These are phyloP conservation scores for Leptomonas seymouri DNA, from an alignment of 208 protist genomes.

Conservation along the genomic window DNA sequence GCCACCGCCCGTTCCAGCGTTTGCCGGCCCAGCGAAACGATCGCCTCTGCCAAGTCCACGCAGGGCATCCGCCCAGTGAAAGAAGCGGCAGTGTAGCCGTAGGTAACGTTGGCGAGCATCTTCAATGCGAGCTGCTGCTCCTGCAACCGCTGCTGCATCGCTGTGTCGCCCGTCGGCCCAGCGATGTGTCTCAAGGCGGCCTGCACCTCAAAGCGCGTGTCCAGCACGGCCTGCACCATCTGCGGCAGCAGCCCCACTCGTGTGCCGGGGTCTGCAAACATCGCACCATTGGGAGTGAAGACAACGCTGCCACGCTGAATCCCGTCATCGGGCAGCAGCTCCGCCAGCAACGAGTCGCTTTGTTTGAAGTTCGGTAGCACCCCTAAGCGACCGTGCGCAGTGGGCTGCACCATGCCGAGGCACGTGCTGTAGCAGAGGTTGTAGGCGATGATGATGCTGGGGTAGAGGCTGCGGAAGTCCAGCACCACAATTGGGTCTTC, in stretches of 20 bases:
- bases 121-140: constrained; percentile 99
- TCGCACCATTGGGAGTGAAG: constrained; percentile 75
- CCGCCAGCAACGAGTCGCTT: constrained; percentile 53
- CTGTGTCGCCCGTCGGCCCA: constrained; percentile 36
- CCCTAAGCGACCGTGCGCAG: constrained; percentile 54
- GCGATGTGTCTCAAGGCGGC: constrained; percentile 74
- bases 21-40: constrained; percentile 98
- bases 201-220: constrained; percentile 85
- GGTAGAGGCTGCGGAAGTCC: constrained; percentile 99
- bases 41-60: constrained; percentile 94
- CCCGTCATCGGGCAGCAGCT: constrained; percentile 70
- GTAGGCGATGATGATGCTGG: constrained; percentile 99
- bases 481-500: constrained; percentile 97
- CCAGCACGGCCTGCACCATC: constrained; percentile 79
- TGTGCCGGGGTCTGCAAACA: constrained; percentile 63
- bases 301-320: constrained; percentile 38
- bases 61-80: constrained; percentile 99
- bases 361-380: constrained; percentile 62
- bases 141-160: constrained; percentile 83
- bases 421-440: constrained; percentile 99
- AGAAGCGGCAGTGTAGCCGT: constrained; percentile 99
- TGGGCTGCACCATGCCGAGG: constrained; percentile 62
- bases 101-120: constrained; percentile 99
- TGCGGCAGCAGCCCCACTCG: constrained; percentile 74
- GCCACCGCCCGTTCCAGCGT: constrained; percentile 98